These are phyloP conservation scores for Vitis riparia DNA, from an alignment of 164 flowering plant species.

Conservation along the genomic window DNA sequence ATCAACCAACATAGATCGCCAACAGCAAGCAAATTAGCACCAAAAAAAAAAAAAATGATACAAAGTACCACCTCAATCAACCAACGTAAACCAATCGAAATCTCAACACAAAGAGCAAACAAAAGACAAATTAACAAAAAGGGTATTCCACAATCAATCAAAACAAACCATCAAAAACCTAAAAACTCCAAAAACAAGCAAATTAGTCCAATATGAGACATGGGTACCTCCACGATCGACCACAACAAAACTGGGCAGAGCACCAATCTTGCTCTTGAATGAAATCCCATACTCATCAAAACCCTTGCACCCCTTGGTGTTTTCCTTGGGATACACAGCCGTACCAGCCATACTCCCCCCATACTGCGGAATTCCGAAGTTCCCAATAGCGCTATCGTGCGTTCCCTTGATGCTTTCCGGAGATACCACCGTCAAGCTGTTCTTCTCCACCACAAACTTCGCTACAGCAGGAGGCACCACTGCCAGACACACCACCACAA, in stretches of 20 bases:
- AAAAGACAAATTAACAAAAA: no score
- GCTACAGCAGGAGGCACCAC: constrained; percentile 16
- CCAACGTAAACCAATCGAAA: background rate
- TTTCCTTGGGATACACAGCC: constrained; percentile 70
- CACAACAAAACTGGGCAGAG: constrained; percentile 73
- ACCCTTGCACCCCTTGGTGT: constrained; percentile 66
- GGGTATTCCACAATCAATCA: background rate
- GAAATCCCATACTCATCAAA: constrained; percentile 56
- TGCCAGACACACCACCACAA: constrained; percentile 26
- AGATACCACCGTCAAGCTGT: constrained; percentile 79
- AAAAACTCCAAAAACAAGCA: background rate
- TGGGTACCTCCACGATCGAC: constrained; percentile 89
- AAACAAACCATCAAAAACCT: background rate
- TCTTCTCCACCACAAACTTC: constrained; percentile 90
- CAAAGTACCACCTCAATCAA: background rate
- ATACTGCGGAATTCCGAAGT: constrained; percentile 91
- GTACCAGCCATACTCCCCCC: constrained; percentile 94
- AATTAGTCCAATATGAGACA: no score
- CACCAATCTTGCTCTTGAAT: constrained; percentile 69
- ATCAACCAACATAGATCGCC: no score
- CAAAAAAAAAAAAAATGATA: background rate
- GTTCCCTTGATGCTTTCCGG: constrained; percentile 75
- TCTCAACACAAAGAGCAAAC: background rate
- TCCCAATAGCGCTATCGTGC: constrained; percentile 87
- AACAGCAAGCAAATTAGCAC: background rate